These are phyloP conservation scores for Debaryomycetaceae sp. DNA, from an alignment of 1,139 yeast genomes.

Conservation along the genomic window DNA sequence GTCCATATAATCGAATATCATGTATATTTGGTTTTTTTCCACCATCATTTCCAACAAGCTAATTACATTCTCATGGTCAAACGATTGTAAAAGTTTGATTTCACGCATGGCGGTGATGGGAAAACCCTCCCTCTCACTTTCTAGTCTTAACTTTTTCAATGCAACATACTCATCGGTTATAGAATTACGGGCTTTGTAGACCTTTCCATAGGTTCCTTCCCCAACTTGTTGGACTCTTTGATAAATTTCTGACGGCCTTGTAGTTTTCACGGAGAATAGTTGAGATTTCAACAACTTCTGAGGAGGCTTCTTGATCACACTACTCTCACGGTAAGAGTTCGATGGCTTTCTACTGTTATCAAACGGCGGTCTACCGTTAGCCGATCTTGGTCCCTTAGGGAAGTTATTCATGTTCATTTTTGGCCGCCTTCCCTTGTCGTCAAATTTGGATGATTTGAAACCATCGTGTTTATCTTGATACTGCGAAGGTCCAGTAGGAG, in stretches of 20 bases:
- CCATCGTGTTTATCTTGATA: constrained; percentile 8
- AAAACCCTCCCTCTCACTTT: constrained; percentile 88
- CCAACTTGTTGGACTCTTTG: constrained; percentile 46
- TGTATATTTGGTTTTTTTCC: constrained; percentile 71
- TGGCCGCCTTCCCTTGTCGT: constrained; percentile 2
- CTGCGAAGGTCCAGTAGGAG: constrained; percentile 14
- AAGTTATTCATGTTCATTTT: constrained; percentile 8
- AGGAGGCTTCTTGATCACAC: constrained; percentile 2
- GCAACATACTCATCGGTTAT: constrained; percentile 78
- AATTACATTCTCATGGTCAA: constrained; percentile 78
- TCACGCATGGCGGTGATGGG: constrained; percentile 96
- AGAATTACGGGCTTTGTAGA: constrained; percentile 57
- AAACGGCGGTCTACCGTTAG: constrained; percentile 1
- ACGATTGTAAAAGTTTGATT: constrained; percentile 80
- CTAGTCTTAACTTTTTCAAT: constrained; percentile 76
- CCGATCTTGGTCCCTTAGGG: constrained; percentile 17
- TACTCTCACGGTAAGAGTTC: background rate
- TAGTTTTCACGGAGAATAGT: constrained; percentile 31
- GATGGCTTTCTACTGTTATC: constrained; percentile 1
- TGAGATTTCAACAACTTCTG: constrained; percentile 21
- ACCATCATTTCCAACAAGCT: constrained; percentile 88
- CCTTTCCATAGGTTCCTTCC: constrained; percentile 52
- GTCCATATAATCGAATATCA: constrained; percentile 92
- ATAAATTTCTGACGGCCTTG: constrained; percentile 28
- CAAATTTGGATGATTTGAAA: constrained; percentile 5